A percentile compares a stretch with the other conserved stretches of the same genome.
phyloP scores from a whole-genome alignment of 257 asterid genomes.

The Scutellaria minor region DNA sequence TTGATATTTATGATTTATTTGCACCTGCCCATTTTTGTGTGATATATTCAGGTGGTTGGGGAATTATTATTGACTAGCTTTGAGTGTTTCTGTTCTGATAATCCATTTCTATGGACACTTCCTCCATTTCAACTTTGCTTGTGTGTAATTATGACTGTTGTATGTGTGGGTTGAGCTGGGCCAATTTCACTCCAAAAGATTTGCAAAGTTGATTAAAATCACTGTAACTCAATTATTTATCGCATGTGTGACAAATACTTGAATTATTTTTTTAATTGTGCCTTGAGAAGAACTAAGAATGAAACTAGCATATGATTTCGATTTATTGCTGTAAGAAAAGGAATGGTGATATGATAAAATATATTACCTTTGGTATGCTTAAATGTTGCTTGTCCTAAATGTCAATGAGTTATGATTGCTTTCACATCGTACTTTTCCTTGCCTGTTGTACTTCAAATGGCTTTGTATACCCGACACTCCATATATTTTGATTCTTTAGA shows the following conservation, averaged over 20 bases:
- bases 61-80: too few species aligned
- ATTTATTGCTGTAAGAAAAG: neutral
- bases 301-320: neutral
- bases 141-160: neutral
- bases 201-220: neutral
- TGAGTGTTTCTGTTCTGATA: too few species aligned
- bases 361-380: neutral
- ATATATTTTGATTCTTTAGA: too few species aligned
- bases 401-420: too few species aligned
- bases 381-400: neutral
- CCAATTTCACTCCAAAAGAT: neutral
- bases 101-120: neutral
- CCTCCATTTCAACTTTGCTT: neutral
- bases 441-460: too few species aligned
- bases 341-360: neutral
- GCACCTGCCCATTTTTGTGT: neutral
- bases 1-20: constrained; percentile 7
- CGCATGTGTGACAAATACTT: neutral
- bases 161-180: neutral
- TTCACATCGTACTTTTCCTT: too few species aligned
- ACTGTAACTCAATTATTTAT: neutral
- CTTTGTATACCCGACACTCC: too few species aligned
- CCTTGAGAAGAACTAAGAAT: neutral
- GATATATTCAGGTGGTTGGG: too few species aligned
- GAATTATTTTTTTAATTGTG: neutral